Base-by-base conservation (phyloP, 2,329 filamentous ascomycete genomes). In the Alternaria brassicicola region DNA sequence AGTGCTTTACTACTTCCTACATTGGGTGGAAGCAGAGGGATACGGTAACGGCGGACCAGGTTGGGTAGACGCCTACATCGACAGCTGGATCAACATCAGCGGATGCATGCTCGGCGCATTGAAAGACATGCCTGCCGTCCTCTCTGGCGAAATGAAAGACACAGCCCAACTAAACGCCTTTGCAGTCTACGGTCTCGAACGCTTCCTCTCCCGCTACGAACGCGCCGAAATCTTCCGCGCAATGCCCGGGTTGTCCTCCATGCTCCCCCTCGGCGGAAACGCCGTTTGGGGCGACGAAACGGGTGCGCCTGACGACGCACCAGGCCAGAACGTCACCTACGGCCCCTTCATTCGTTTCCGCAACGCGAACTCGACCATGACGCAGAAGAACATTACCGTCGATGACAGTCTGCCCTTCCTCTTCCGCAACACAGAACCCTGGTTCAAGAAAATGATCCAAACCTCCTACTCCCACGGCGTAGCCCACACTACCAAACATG, bases 111-210 rank as follows among this genome's bases (percentile, higher is more conserved):
- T 99, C 6, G 95, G 95, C 13, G 93, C 95, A 2, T 83, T 93
- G 57, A 99, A 99, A 79, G 94, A 91, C 57, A 80, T 98, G 33
- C 91, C 95, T 0, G 94, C 95, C 0, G 86, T 98, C 0, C 82
- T 99, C 1, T 97, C 93, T 0, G 95, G 95, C 28, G 95, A 99
- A 78, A 99, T 99, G 95, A 92, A 94, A 66, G 95, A 99, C 72
- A 99, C 95, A 0, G 95, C 94, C 1, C 95, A 98, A 77, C 86
- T 99, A 21, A 98, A 98, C 70, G 87, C 94, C 2, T 96, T 98
- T 76, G 95, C 95, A 8, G 94, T 99, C 1, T 98, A 98, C 70
- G 95, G 95, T 0, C 85, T 99, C 9, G 95, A 99, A 77, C 97
- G 95, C 73, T 99, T 99, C 75, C 82, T 99, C 45, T 93, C 89